Evolutionary conservation across 1,284 basidiomycete species (phyloP).

Genomic region (Boletus austroedulis): DNA sequence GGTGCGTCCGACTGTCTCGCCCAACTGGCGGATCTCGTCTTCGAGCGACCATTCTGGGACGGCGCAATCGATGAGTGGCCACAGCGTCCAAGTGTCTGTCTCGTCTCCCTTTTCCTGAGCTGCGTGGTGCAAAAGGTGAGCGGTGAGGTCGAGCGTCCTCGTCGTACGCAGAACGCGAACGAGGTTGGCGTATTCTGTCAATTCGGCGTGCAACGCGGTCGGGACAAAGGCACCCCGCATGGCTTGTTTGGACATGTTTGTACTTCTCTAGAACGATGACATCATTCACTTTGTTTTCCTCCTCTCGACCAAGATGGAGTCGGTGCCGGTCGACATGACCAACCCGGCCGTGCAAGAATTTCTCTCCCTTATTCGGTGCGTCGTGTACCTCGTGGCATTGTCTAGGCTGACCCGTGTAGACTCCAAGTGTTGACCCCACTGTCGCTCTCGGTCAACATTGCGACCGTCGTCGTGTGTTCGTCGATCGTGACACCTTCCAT

Average conservation of each 20-base stretch:
- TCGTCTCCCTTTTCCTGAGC: constrained; percentile 1
- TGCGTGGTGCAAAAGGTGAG: constrained; percentile 26
- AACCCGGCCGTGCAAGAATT: constrained; percentile 55
- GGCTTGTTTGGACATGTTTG: constrained; percentile 21
- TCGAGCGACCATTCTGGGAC: constrained; percentile 32
- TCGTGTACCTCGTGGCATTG: background rate
- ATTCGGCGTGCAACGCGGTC: constrained; percentile 23
- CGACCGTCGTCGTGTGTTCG: constrained; percentile 55
- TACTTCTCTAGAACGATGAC: constrained; percentile 8
- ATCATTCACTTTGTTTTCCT: background rate
- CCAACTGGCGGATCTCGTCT: constrained; percentile 26
- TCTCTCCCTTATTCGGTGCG: constrained; percentile 51
- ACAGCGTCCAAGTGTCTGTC: constrained; percentile 26
- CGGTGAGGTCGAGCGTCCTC: constrained; percentile 28
- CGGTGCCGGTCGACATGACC: constrained; percentile 48
- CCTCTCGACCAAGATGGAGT: constrained; percentile 38
- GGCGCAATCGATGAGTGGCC: constrained; percentile 32
- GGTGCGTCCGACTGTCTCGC: constrained; percentile 10
- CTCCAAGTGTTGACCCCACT: constrained; percentile 79
- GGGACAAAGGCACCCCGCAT: constrained; percentile 19
- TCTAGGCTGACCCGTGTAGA: constrained; percentile 32
- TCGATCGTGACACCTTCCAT: constrained; percentile 55
- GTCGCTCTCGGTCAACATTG: constrained; percentile 70
- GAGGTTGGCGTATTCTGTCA: constrained; percentile 27
- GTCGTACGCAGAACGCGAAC: constrained; percentile 27